phyloP scores from a whole-genome alignment of 805 yeast species.

The Starmerella potacharoeniae region DNA sequence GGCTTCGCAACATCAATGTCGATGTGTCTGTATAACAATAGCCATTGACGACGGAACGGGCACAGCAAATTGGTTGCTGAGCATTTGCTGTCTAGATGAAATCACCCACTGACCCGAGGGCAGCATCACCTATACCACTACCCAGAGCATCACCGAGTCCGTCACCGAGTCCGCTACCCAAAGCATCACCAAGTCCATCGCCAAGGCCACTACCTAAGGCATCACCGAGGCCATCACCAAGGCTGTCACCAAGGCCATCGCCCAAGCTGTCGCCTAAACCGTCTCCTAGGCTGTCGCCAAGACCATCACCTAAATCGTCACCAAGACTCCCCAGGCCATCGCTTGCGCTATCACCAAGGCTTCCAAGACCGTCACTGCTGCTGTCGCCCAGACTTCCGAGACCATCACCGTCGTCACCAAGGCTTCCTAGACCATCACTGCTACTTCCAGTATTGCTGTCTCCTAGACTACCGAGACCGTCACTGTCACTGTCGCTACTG shows the following conservation, averaged over 20 bases:
- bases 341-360: not conserved
- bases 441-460: too few relatives aligned
- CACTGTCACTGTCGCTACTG: too few relatives aligned
- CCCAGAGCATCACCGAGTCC: not conserved
- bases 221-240: not conserved
- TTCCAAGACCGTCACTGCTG: too few relatives aligned
- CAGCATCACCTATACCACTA: not conserved
- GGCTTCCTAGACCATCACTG: too few relatives aligned
- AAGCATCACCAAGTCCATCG: not conserved
- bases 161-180: not conserved
- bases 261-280: not conserved
- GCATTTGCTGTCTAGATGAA: not conserved
- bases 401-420: too few relatives aligned
- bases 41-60: too few relatives aligned
- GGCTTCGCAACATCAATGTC: too few relatives aligned
- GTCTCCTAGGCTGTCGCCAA: not conserved
- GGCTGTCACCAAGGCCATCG: not conserved
- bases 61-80: too few relatives aligned
- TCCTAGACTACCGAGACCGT: too few relatives aligned
- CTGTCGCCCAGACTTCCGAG: too few relatives aligned
- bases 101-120: not conserved
- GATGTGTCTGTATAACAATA: too few relatives aligned
- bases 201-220: not conserved
- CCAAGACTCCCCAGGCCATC: not conserved
- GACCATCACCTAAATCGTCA: not conserved